phyloP scores from a whole-genome alignment of 345 rosid genomes.

The Hibiscus trionum region DNA sequence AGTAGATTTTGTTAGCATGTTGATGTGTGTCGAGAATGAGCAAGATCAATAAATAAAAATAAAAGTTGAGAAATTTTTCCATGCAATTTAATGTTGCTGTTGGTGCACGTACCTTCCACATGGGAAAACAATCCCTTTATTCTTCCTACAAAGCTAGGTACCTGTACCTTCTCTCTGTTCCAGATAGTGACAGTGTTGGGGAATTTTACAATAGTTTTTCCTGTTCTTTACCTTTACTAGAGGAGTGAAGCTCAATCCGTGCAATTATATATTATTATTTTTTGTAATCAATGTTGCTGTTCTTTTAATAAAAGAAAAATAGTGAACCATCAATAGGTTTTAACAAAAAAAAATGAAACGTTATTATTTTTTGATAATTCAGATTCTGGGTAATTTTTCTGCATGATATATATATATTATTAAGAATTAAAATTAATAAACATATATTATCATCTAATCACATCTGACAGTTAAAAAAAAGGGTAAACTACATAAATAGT shows the following conservation, averaged over 20 bases:
- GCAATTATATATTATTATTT: background rate
- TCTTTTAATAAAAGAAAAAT: too few species aligned
- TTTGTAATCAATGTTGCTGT: background rate
- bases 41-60: background rate
- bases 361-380: too few species aligned
- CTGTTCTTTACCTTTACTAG: background rate
- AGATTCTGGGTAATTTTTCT: too few species aligned
- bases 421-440: too few species aligned
- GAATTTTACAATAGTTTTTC: background rate
- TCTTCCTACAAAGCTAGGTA: conserved; percentile 21
- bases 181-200: conserved; percentile 15
- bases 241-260: background rate
- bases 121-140: conserved; percentile 26
- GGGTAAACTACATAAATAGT: too few species aligned
- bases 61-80: conserved; percentile 15
- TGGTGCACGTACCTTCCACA: conserved; percentile 27
- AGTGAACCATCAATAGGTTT: too few species aligned
- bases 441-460: too few species aligned
- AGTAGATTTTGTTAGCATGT: background rate
- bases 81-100: conserved; percentile 21
- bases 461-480: too few species aligned
- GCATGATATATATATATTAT: too few species aligned
- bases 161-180: conserved; percentile 19
- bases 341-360: too few species aligned
- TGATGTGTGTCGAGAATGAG: background rate